Conservation (phyloP, 139 green algal genomes). For the Ostreobium quekettii region DNA sequence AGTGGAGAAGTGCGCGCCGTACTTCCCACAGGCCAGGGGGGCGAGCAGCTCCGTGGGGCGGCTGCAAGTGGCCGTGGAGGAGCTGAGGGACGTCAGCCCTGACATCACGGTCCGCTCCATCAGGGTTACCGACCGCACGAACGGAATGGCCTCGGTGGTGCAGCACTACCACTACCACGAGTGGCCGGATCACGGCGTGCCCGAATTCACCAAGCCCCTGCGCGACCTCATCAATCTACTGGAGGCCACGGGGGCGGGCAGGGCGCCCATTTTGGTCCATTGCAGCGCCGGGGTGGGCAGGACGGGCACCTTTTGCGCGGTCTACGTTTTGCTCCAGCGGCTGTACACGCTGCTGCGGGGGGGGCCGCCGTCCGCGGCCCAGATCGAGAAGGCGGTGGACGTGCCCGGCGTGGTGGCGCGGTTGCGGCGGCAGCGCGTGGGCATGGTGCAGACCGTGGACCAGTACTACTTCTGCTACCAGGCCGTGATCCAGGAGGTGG, state of each 20-base stretch:
- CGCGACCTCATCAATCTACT: constrained; percentile 34
- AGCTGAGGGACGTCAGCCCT: constrained; percentile 7
- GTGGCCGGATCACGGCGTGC: constrained; percentile 57
- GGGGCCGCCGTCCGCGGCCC: not conserved
- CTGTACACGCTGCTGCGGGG: constrained; percentile 30
- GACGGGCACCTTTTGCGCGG: constrained; percentile 70
- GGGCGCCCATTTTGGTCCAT: constrained; percentile 8
- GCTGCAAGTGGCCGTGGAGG: constrained; percentile 19
- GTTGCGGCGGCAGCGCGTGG: constrained; percentile 62
- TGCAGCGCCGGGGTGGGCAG: constrained; percentile 78
- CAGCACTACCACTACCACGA: constrained; percentile 43
- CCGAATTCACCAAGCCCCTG: constrained; percentile 29
- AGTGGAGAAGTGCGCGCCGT: constrained; percentile 32
- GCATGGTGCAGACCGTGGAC: constrained; percentile 84
- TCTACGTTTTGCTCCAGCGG: constrained; percentile 64
- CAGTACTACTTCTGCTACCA: constrained; percentile 74
- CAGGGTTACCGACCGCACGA: constrained; percentile 6
- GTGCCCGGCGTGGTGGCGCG: constrained; percentile 47
- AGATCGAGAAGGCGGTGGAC: constrained; percentile 40
- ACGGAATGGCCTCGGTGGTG: constrained; percentile 17
- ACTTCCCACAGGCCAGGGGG: constrained; percentile 30
- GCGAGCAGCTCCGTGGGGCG: constrained; percentile 5
- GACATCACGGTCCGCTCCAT: constrained; percentile 26
- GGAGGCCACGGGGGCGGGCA: constrained; percentile 7
- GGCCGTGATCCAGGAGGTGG: constrained; percentile 39